Evolutionary conservation across 495 filamentous ascomycete species (phyloP), one percentile per base, ranked within the genome.

Genomic region (Amniculicola lignicola): DNA sequence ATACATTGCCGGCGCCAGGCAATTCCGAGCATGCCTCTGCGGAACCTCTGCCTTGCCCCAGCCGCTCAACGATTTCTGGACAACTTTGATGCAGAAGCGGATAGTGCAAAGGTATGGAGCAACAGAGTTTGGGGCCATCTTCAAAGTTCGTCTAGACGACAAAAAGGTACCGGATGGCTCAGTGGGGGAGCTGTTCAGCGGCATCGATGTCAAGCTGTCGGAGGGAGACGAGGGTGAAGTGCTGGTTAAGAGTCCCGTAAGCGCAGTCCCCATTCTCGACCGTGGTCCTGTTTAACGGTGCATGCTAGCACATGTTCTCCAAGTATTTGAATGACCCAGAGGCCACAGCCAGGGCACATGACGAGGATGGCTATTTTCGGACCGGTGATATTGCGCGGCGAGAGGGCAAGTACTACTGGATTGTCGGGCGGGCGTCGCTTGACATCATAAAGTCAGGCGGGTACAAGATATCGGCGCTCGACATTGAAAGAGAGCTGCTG

Each of bases 91-190:
- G 33, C 61, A 69, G 11, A 67, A 69, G 53, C 67, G 57, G 21
- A 76, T 79, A 38, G 45, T 75, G 24, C 72, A 72, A 31, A 66
- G 76, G 12, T 79, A 77, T 47, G 76, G 75, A 0, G 70, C 72
- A 11, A 75, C 76, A 7, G 76, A 79, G 52, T 72, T 77, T 58
- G 74, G 74, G 4, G 72, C 73, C 7, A 70, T 75, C 4, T 74
- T 76, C 28, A 76, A 73, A 38, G 71, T 70, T 5, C 65, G 65
- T 28, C 45, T 75, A n/a, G 65, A 70, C 23, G 51, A 68, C 21
- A 57, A 62, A 4, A 61, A 68, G 6, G 69, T 67, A 2, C 74
- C 75, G 4, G 74, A 77, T 43, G 75, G 75, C 4, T 65, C 64
- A 15, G 72, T 77, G n/a, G 72, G 71, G 19, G 70, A 67, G 29